These are phyloP conservation scores for Buddleja alternifolia DNA, from an alignment of 257 asterid genomes.

Conservation along the genomic window DNA sequence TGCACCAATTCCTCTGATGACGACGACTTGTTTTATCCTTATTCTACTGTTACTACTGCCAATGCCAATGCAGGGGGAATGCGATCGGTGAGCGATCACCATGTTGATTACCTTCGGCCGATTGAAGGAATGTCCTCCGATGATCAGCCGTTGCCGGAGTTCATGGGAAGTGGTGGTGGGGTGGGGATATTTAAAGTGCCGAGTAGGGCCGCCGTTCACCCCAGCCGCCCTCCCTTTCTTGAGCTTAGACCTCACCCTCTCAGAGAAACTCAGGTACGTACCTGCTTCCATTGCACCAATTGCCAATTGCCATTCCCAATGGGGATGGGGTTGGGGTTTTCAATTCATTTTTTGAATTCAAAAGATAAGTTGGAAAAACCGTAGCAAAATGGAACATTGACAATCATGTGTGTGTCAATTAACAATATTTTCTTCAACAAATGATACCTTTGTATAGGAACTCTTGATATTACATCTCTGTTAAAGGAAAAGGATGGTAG, in stretches of 20 bases:
- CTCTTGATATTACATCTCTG: not conserved
- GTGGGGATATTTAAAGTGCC: conserved; percentile 68
- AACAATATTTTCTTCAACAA: not conserved
- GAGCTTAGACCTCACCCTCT: conserved; percentile 89
- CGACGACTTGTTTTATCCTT: conserved; percentile 58
- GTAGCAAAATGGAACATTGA: not conserved
- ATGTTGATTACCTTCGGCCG: conserved; percentile 35
- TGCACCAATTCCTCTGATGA: conserved; percentile 50
- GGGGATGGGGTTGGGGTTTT: too few relatives aligned
- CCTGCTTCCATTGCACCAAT: too few relatives aligned
- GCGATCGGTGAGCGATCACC: conserved; percentile 39
- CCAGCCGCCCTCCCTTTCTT: conserved; percentile 60
- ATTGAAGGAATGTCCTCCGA: conserved; percentile 22
- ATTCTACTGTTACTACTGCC: conserved; percentile 45
- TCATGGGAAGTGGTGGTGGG: conserved; percentile 64
- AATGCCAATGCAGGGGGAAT: conserved; percentile 2
- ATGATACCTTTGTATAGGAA: not conserved
- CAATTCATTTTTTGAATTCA: not conserved
- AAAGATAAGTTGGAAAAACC: conserved; percentile 10
- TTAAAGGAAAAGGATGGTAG: not conserved
- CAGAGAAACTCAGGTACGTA: conserved; percentile 67
- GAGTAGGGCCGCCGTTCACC: conserved; percentile 64
- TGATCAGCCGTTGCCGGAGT: conserved; percentile 58
- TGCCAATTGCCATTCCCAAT: too few relatives aligned
- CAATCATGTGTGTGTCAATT: not conserved